phyloP scores from a whole-genome alignment of 2,329 filamentous ascomycete genomes.

The Delphinella strobiligena region DNA sequence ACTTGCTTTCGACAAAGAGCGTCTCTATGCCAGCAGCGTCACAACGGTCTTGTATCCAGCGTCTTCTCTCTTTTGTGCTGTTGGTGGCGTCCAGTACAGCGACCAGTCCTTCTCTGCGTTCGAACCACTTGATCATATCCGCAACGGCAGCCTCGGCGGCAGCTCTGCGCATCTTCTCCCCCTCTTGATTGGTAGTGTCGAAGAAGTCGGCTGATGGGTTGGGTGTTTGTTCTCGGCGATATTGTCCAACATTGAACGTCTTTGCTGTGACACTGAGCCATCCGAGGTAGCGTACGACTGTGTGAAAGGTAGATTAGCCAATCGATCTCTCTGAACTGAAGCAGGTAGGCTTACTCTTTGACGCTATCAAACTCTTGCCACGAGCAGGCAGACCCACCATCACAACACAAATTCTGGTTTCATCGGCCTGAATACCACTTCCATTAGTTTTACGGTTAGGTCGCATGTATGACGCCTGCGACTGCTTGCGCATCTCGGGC shows the following conservation, averaged over 20 bases:
- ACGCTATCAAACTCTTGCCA: constrained; percentile 94
- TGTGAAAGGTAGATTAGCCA: neutral
- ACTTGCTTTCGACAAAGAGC: constrained; percentile 92
- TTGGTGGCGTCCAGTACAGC: constrained; percentile 96
- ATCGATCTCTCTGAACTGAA: neutral
- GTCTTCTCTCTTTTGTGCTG: constrained; percentile 76
- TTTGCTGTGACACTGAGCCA: constrained; percentile 92
- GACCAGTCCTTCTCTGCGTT: constrained; percentile 62
- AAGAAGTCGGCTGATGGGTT: constrained; percentile 93
- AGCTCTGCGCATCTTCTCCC: constrained; percentile 74
- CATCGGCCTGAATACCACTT: constrained; percentile 75
- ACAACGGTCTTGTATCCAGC: constrained; percentile 82
- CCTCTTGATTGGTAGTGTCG: constrained; percentile 78
- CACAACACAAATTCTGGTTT: constrained; percentile 93
- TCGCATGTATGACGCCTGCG: constrained; percentile 6
- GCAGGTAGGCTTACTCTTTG: constrained; percentile 62
- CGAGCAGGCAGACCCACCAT: constrained; percentile 96
- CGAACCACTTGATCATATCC: constrained; percentile 94
- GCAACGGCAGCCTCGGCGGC: constrained; percentile 84
- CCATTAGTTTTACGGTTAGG: constrained; percentile 38
- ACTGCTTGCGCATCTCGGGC: constrained; percentile 9
- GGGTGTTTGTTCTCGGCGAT: constrained; percentile 78
- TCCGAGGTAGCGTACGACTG: constrained; percentile 61
- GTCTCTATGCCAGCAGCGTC: constrained; percentile 69
- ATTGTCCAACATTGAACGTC: constrained; percentile 96